Conservation (phyloP, 2,329 filamentous ascomycete species). For the Trichoderma sp. region DNA sequence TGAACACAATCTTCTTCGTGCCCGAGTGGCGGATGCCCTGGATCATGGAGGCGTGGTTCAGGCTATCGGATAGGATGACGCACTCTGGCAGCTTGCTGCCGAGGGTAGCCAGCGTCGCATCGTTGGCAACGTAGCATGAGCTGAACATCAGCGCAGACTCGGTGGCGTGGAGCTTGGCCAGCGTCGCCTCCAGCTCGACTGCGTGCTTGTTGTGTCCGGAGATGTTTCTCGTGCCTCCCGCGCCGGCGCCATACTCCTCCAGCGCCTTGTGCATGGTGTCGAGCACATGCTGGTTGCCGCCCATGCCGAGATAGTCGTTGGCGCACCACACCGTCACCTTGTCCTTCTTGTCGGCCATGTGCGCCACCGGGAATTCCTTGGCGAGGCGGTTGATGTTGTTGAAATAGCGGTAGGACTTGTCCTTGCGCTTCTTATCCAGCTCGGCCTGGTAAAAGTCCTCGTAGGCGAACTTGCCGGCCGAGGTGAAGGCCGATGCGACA, state of each 20-base stretch:
- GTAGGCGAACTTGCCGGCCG: constrained; percentile 76
- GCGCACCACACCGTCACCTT: constrained; percentile 98
- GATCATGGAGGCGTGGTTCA: constrained; percentile 99
- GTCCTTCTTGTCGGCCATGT: constrained; percentile 81
- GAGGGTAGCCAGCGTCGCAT: constrained; percentile 93
- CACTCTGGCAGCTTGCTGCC: constrained; percentile 95
- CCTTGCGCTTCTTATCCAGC: constrained; percentile 98
- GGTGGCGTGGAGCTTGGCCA: constrained; percentile 88
- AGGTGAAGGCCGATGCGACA: constrained; percentile 29
- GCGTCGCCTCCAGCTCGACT: constrained; percentile 74
- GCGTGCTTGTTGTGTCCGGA: constrained; percentile 97
- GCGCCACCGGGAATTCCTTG: constrained; percentile 92
- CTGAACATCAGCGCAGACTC: constrained; percentile 92
- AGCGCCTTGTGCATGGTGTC: constrained; percentile 92
- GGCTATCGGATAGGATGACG: constrained; percentile 94
- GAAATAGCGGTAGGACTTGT: constrained; percentile 99
- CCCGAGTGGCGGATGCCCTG: constrained; percentile 97
- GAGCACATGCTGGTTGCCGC: constrained; percentile 82
- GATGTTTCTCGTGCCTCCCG: constrained; percentile 94
- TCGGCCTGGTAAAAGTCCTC: constrained; percentile 84
- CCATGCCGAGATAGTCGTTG: constrained; percentile 99
- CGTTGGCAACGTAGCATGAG: constrained; percentile 97
- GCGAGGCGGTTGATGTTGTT: constrained; percentile 99
- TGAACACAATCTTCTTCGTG: constrained; percentile 96
- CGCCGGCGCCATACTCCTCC: constrained; percentile 91